A percentile compares a stretch with the other conserved stretches of the same genome.
phyloP scores from a whole-genome alignment of 2,329 filamentous ascomycete species.

The Xylariaceae sp. region DNA sequence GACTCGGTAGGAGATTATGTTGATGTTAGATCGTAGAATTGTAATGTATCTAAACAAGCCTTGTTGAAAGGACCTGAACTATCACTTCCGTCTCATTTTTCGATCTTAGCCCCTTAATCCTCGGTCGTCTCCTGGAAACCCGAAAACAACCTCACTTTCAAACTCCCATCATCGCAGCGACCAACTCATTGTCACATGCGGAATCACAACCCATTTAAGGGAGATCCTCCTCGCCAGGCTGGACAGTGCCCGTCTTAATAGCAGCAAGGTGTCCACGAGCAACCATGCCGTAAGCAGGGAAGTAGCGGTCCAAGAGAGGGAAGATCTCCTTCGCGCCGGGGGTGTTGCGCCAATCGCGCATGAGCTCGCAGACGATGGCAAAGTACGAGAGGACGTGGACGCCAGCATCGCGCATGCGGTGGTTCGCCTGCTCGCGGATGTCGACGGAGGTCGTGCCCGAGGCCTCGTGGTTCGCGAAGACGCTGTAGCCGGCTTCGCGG shows the following conservation, averaged over 20 bases:
- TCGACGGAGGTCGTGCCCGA: slow-evolving; percentile 60
- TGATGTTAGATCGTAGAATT: no score
- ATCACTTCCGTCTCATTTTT: no score
- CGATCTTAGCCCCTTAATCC: no score
- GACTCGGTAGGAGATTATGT: no score
- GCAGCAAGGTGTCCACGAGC: slow-evolving; percentile 58
- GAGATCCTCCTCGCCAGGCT: slow-evolving; percentile 45
- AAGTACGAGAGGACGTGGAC: slow-evolving; percentile 61
- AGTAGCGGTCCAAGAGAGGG: slow-evolving; percentile 59
- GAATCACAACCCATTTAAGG: no score
- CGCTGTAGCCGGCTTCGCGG: slow-evolving; percentile 63
- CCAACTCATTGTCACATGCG: no score
- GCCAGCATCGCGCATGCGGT: slow-evolving; percentile 61
- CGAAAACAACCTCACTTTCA: no score
- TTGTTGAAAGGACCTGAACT: no score
- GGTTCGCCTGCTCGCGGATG: slow-evolving; percentile 59
- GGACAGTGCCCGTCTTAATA: slow-evolving; percentile 53
- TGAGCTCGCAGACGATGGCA: slow-evolving; percentile 60
- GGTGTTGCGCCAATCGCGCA: slow-evolving; percentile 62
- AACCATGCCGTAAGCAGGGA: slow-evolving; percentile 59
- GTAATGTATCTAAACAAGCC: no score
- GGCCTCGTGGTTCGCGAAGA: slow-evolving; percentile 69
- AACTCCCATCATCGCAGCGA: no score
- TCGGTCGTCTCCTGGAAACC: no score
- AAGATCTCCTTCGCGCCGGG: slow-evolving; percentile 52